A percentile compares a stretch with the other conserved stretches of the same genome.
These are phyloP conservation scores for Cryptosporidium sp. DNA, from an alignment of 169 alveolate species.

Conservation along the genomic window DNA sequence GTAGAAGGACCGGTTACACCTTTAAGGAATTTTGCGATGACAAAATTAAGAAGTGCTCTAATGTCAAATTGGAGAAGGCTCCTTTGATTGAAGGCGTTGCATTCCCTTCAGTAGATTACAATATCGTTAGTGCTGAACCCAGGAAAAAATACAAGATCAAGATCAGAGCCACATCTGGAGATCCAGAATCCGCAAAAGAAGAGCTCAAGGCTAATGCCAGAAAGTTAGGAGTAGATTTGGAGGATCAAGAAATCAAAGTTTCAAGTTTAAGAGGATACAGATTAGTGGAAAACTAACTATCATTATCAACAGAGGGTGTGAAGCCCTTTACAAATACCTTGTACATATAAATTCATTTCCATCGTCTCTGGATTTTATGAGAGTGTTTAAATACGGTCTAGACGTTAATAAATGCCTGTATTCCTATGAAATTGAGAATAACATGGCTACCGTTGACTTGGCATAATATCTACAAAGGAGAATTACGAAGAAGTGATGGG, in stretches of 20 bases:
- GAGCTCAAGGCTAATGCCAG: neutral
- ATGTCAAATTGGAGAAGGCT: neutral
- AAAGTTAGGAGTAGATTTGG: neutral
- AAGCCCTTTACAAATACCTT: no score
- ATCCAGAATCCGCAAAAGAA: neutral
- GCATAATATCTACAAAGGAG: neutral
- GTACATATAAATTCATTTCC: neutral
- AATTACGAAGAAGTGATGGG: no score
- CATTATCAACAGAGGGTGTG: neutral
- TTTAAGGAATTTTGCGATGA: constrained; percentile 48
- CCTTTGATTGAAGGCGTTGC: neutral
- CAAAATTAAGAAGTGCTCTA: constrained; percentile 3
- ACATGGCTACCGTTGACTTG: neutral
- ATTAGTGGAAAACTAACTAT: neutral
- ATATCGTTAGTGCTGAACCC: neutral
- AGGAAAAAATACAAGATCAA: neutral
- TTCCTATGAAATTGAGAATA: neutral
- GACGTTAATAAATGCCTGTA: neutral
- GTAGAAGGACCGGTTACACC: constrained; percentile 9
- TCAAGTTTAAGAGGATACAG: neutral
- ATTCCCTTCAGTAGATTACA: constrained; percentile 1
- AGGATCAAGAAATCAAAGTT: neutral
- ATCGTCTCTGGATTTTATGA: neutral
- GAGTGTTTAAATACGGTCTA: neutral
- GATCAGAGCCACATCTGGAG: neutral